A percentile compares a stretch with the other conserved stretches of the same genome.
These are phyloP conservation scores for Raphanus hybrid DNA, from an alignment of 441 rosid genomes.

Conservation along the genomic window DNA sequence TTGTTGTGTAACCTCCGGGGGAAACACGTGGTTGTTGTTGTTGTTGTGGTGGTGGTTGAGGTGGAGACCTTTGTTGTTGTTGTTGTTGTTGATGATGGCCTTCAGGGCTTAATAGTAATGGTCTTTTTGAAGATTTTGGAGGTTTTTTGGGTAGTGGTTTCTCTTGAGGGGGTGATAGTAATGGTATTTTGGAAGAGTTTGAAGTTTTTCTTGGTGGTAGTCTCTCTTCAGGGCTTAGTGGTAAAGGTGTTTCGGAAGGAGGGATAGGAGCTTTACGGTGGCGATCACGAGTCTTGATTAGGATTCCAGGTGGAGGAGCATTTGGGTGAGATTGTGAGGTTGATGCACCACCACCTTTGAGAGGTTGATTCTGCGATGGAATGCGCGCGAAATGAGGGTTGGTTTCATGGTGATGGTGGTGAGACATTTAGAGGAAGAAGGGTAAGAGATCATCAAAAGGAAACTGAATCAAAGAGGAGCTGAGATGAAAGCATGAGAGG, in stretches of 20 bases:
- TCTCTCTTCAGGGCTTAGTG: conserved; percentile 38
- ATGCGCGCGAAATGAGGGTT: conserved; percentile 61
- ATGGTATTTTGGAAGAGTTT: conserved; percentile 30
- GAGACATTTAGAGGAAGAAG: conserved; percentile 46
- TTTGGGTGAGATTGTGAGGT: conserved; percentile 27
- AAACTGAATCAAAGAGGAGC: conserved; percentile 18
- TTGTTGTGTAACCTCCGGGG: conserved; percentile 30
- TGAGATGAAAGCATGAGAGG: conserved; percentile 32
- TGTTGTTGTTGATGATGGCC: conserved; percentile 32
- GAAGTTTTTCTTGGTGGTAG: conserved; percentile 25
- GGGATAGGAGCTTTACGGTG: conserved; percentile 28
- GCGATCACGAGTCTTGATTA: conserved; percentile 33
- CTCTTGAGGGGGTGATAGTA: conserved; percentile 26
- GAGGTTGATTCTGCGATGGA: conserved; percentile 32
- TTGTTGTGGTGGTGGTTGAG: conserved; percentile 12
- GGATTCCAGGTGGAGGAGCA: conserved; percentile 19
- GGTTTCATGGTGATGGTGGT: conserved; percentile 51
- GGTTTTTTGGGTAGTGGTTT: neutral
- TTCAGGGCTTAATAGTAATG: conserved; percentile 33
- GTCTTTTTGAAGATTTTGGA: conserved; percentile 25
- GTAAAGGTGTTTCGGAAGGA: conserved; percentile 27
- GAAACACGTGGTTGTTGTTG: conserved; percentile 3
- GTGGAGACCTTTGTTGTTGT: conserved; percentile 20
- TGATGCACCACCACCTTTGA: conserved; percentile 29
- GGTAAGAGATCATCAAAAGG: conserved; percentile 20